These are phyloP conservation scores for Grifola frondosa DNA, from an alignment of 1,284 basidiomycete species.

Conservation along the genomic window DNA sequence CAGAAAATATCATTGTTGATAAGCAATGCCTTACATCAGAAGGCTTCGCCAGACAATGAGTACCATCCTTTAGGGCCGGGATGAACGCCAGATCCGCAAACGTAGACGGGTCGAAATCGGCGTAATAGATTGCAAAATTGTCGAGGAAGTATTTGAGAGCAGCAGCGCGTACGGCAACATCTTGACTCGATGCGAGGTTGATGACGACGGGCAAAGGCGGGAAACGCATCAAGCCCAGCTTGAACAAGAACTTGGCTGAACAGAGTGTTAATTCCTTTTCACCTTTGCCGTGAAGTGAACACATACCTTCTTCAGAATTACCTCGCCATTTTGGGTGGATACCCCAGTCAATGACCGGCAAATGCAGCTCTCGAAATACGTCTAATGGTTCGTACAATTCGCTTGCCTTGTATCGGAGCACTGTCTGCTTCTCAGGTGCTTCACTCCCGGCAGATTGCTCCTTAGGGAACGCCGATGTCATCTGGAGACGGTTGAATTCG, in stretches of 20 bases:
- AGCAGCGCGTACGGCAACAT: constrained; percentile 44
- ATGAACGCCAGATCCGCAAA: constrained; percentile 73
- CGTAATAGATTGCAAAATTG: constrained; percentile 64
- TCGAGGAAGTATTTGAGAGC: constrained; percentile 82
- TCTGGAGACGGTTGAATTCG: constrained; percentile 73
- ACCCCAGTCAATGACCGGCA: constrained; percentile 91
- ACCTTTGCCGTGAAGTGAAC: background rate
- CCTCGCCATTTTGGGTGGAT: constrained; percentile 73
- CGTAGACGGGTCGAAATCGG: constrained; percentile 56
- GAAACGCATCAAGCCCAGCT: constrained; percentile 73
- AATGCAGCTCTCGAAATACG: constrained; percentile 67
- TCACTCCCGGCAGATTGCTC: constrained; percentile 45
- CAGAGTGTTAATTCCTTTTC: background rate
- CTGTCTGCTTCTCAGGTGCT: constrained; percentile 30
- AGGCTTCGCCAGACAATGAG: constrained; percentile 61
- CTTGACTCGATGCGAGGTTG: constrained; percentile 58
- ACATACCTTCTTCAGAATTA: constrained; percentile 80
- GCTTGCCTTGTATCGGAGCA: constrained; percentile 56
- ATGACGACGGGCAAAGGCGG: constrained; percentile 74
- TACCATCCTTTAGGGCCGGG: constrained; percentile 62
- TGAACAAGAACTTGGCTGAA: constrained; percentile 80
- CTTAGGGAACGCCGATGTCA: constrained; percentile 81
- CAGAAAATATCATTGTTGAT: background rate
- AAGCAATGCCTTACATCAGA: constrained; percentile 51
- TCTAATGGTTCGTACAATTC: constrained; percentile 87